phyloP scores from a whole-genome alignment of 2,329 filamentous ascomycete genomes.

The Phyllosticta citriasiana region DNA sequence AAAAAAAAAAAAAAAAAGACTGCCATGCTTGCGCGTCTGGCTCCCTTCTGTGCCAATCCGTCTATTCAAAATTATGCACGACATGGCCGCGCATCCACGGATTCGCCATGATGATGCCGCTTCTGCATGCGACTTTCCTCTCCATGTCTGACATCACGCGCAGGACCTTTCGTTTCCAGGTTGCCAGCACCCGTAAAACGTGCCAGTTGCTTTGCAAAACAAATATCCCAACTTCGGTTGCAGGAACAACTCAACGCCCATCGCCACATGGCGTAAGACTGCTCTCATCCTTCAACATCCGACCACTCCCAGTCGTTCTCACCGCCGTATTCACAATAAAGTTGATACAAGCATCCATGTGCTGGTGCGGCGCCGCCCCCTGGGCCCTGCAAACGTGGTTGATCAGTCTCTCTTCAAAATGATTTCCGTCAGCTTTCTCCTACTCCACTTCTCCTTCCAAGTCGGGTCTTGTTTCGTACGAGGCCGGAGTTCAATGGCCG shows the following conservation, averaged over 20 bases:
- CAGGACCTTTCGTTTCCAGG: neutral
- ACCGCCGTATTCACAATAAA: neutral
- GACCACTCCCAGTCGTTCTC: neutral
- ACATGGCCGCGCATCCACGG: neutral
- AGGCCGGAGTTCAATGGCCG: neutral
- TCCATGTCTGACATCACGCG: neutral
- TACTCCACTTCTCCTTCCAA: neutral
- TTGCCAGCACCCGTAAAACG: neutral
- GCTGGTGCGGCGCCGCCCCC: neutral
- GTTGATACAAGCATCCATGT: neutral
- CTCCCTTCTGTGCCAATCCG: neutral
- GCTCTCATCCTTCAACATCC: neutral
- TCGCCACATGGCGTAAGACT: neutral
- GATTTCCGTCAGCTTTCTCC: neutral
- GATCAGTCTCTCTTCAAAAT: neutral
- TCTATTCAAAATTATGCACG: neutral
- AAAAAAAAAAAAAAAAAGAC: neutral
- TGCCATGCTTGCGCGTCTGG: neutral
- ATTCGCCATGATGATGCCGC: neutral
- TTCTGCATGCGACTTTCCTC: neutral
- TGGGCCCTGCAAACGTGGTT: neutral
- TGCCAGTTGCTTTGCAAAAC: neutral
- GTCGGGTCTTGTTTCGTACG: neutral
- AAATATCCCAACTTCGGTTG: neutral
- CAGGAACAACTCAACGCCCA: neutral